Conservation (phyloP, 1,139 yeast genomes). For the Yamadazyma diospyri region DNA sequence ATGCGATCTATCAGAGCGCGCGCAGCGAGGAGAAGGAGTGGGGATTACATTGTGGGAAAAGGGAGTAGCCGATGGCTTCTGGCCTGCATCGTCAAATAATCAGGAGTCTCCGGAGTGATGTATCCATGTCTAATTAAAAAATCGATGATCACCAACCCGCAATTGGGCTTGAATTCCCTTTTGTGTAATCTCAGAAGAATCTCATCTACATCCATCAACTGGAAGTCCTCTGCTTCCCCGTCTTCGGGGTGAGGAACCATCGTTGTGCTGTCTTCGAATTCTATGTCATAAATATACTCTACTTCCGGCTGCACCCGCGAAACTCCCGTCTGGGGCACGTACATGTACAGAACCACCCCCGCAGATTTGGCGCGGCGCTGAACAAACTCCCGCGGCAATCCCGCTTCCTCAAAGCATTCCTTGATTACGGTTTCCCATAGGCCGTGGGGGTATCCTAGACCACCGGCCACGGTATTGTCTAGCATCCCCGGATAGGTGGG, state of each 20-base stretch:
- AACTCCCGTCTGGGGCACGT: slow-evolving; percentile 28
- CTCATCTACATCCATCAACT: slow-evolving; percentile 57
- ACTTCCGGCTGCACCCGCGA: slow-evolving; percentile 84
- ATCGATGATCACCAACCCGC: slow-evolving; percentile 76
- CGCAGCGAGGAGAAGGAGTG: not conserved
- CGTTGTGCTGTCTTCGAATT: slow-evolving; percentile 44
- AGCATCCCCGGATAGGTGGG: slow-evolving; percentile 88
- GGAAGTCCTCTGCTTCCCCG: slow-evolving; percentile 79
- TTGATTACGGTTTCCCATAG: slow-evolving; percentile 73
- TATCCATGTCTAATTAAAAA: slow-evolving; percentile 81
- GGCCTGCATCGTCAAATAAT: slow-evolving; percentile 53
- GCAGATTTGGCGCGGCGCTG: slow-evolving; percentile 39
- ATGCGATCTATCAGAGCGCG: not conserved
- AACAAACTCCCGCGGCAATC: slow-evolving; percentile 55
- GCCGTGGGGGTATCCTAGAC: slow-evolving; percentile 80
- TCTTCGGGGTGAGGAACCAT: slow-evolving; percentile 72
- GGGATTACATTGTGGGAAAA: slow-evolving; percentile 47
- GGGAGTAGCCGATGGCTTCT: slow-evolving; percentile 69
- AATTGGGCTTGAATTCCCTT: slow-evolving; percentile 82
- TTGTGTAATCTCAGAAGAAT: slow-evolving; percentile 43
- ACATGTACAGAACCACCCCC: slow-evolving; percentile 73
- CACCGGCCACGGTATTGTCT: slow-evolving; percentile 95
- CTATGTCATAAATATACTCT: slow-evolving; percentile 73
- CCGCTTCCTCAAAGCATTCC: slow-evolving; percentile 91
- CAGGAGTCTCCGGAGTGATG: slow-evolving; percentile 60